Evolutionary conservation across 345 rosid species (phyloP).

Genomic region (Orychophragmus violaceus): DNA sequence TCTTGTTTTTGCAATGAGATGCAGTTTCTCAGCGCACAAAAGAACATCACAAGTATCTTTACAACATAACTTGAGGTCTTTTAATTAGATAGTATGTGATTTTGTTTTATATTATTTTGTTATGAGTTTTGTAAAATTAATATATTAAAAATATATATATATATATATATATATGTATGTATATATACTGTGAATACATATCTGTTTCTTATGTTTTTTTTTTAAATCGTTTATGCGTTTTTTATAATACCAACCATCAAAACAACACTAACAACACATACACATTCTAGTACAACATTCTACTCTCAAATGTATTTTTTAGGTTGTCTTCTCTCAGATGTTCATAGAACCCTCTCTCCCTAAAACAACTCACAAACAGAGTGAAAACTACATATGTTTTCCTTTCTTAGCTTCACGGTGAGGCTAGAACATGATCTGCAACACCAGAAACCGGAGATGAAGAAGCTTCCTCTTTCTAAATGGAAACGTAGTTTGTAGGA

Average conservation of each 20-base stretch:
- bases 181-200: no score
- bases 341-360: constrained; percentile 17
- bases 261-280: constrained; percentile 22
- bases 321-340: constrained; percentile 7
- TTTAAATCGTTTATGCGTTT: no score
- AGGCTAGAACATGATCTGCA: constrained; percentile 47
- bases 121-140: no score
- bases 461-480: constrained; percentile 77
- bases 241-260: constrained; percentile 17
- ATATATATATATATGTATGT: no score
- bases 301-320: constrained; percentile 23
- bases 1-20: no score
- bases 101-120: no score
- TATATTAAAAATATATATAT: no score
- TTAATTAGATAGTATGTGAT: no score
- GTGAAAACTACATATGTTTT: constrained; percentile 20
- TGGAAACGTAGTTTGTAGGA: constrained; percentile 67
- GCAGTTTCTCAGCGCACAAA: no score
- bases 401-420: constrained; percentile 54
- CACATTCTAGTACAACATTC: constrained; percentile 21
- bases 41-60: no score
- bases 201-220: no score
- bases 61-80: no score
- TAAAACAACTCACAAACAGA: constrained; percentile 17
- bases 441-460: constrained; percentile 56